Percentiles rank a stretch among this genome's conserved stretches.
phyloP scores from a whole-genome alignment of 1,284 basidiomycete genomes.

The Irpex sp. region DNA sequence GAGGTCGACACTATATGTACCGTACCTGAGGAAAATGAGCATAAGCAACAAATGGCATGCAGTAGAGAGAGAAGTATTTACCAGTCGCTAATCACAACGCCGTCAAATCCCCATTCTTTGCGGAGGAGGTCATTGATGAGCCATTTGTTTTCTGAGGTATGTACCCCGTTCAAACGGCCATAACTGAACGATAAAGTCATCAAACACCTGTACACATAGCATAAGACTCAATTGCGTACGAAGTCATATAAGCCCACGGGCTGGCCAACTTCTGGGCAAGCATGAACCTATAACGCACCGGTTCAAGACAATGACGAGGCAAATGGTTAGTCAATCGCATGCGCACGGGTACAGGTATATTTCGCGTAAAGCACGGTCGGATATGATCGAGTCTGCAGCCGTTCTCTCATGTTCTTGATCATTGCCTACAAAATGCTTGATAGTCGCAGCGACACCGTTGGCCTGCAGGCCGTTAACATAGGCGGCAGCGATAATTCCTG shows the following conservation, averaged over 20 bases:
- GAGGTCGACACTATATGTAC: constrained; percentile 56
- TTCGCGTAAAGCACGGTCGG: constrained; percentile 62
- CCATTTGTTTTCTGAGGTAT: constrained; percentile 56
- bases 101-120: constrained; percentile 65
- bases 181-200: constrained; percentile 38
- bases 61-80: constrained; percentile 21
- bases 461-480: constrained; percentile 67
- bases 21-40: constrained; percentile 39
- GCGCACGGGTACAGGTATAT: constrained; percentile 68
- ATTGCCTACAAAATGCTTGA: constrained; percentile 51
- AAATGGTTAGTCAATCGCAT: constrained; percentile 5
- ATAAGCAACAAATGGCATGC: constrained; percentile 5
- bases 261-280: constrained; percentile 56
- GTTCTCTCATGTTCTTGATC: constrained; percentile 68
- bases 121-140: constrained; percentile 59
- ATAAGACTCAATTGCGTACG: constrained; percentile 32
- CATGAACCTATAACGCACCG: constrained; percentile 48
- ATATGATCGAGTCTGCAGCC: constrained; percentile 58
- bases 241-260: constrained; percentile 64
- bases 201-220: constrained; percentile 5
- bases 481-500: constrained; percentile 56
- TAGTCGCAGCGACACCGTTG: constrained; percentile 56
- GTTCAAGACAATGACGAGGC: not conserved
- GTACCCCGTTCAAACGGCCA: constrained; percentile 58
- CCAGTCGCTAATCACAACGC: constrained; percentile 68